Percentiles rank a stretch among this genome's conserved stretches.
These are phyloP conservation scores for Candida methanosorbosa DNA, from an alignment of 805 yeast genomes.

Conservation along the genomic window DNA sequence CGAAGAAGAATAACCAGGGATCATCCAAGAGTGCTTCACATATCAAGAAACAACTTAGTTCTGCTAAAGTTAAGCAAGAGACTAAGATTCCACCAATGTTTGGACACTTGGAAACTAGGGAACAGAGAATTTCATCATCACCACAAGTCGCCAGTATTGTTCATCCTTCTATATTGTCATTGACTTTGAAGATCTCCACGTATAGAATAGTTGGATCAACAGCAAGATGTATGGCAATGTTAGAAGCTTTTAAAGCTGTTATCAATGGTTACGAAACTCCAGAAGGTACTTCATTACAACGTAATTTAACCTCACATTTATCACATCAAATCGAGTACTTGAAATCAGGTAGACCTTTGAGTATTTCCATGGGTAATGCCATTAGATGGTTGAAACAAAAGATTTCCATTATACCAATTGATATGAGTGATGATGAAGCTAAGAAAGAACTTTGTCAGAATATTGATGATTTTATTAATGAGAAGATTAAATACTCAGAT, in stretches of 20 bases:
- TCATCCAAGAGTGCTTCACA: slow-evolving; percentile 39
- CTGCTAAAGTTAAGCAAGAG: slow-evolving; percentile 36
- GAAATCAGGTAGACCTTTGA: slow-evolving; percentile 83
- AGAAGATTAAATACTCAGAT: slow-evolving; percentile 77
- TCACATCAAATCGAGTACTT: slow-evolving; percentile 90
- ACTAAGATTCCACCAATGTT: slow-evolving; percentile 57
- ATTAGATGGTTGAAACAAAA: slow-evolving; percentile 96
- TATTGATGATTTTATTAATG: slow-evolving; percentile 76
- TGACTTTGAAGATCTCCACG: slow-evolving; percentile 74
- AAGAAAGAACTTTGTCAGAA: slow-evolving; percentile 52
- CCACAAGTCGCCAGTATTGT: slow-evolving; percentile 58
- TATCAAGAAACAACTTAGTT: slow-evolving; percentile 44
- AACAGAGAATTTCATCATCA: slow-evolving; percentile 56
- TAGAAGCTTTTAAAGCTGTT: slow-evolving; percentile 74
- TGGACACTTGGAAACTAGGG: slow-evolving; percentile 74
- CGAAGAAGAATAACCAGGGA: slow-evolving; percentile 20
- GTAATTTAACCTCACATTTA: slow-evolving; percentile 81
- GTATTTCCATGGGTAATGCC: slow-evolving; percentile 95
- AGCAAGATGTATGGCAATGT: slow-evolving; percentile 76
- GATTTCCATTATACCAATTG: slow-evolving; percentile 74
- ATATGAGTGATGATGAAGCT: slow-evolving; percentile 57
- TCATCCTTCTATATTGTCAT: slow-evolving; percentile 75
- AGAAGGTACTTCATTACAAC: slow-evolving; percentile 69
- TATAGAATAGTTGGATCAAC: slow-evolving; percentile 87
- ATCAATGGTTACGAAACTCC: slow-evolving; percentile 81